phyloP scores from a whole-genome alignment of 1,284 basidiomycete species.

The Xerocomus minutiporus region DNA sequence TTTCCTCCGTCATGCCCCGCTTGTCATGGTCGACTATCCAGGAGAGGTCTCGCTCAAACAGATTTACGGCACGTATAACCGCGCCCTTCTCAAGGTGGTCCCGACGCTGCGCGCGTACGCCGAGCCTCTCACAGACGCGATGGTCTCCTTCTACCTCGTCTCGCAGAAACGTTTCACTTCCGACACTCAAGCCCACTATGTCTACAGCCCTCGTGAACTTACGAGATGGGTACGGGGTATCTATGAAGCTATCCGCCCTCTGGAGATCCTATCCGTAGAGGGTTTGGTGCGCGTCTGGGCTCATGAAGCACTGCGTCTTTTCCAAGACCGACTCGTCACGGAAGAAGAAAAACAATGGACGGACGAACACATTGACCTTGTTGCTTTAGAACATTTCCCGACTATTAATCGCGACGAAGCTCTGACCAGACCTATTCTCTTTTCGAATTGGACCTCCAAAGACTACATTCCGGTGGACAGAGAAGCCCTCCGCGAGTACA shows the following conservation, averaged over 20 bases:
- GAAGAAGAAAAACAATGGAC: slow-evolving; percentile 95
- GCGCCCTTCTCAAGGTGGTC: slow-evolving; percentile 92
- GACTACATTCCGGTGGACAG: slow-evolving; percentile 94
- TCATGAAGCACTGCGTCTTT: slow-evolving; percentile 94
- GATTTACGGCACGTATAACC: slow-evolving; percentile 99
- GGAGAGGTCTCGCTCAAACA: slow-evolving; percentile 96
- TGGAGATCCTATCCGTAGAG: slow-evolving; percentile 88
- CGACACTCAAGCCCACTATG: slow-evolving; percentile 96
- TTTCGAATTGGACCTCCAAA: slow-evolving; percentile 99
- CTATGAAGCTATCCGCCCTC: slow-evolving; percentile 91
- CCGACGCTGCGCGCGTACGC: slow-evolving; percentile 92
- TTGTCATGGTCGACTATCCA: slow-evolving; percentile 99
- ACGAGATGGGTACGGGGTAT: slow-evolving; percentile 98
- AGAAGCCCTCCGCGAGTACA: slow-evolving; percentile 91
- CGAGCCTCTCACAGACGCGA: slow-evolving; percentile 93
- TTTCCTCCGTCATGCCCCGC: slow-evolving; percentile 95
- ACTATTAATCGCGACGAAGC: slow-evolving; percentile 84
- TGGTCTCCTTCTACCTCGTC: slow-evolving; percentile 94
- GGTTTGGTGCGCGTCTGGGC: slow-evolving; percentile 98
- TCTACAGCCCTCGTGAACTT: slow-evolving; percentile 98
- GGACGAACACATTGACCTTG: slow-evolving; percentile 85
- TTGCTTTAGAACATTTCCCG: slow-evolving; percentile 87
- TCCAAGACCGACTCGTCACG: slow-evolving; percentile 94
- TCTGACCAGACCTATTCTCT: slow-evolving; percentile 86
- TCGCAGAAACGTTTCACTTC: slow-evolving; percentile 95